Evolutionary conservation across 2,329 filamentous ascomycete species (phyloP).

Genomic region (Pseudopithomyces chartarum): DNA sequence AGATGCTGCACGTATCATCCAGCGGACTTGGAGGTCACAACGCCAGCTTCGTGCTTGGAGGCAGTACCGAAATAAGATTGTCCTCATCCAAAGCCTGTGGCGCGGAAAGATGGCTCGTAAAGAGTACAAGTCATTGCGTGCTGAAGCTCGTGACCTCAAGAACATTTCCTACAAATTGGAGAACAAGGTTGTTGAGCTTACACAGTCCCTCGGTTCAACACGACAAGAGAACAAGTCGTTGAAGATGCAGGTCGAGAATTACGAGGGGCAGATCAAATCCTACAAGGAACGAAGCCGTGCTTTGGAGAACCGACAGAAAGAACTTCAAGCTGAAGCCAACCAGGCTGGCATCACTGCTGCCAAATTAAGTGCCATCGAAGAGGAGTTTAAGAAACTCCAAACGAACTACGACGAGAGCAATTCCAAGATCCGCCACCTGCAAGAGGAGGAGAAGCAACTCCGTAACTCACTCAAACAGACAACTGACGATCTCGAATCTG

Average conservation of each 20-base stretch:
- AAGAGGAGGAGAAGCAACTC: slow-evolving; percentile 88
- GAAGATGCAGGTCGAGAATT: slow-evolving; percentile 87
- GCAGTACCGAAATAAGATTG: slow-evolving; percentile 85
- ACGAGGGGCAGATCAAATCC: slow-evolving; percentile 93
- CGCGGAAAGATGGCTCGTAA: slow-evolving; percentile 80
- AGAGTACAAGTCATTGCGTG: slow-evolving; percentile 87
- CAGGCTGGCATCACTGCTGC: slow-evolving; percentile 95
- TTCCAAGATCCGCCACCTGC: slow-evolving; percentile 87
- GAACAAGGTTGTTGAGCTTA: slow-evolving; percentile 99
- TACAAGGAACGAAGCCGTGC: slow-evolving; percentile 93
- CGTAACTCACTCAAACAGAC: slow-evolving; percentile 81
- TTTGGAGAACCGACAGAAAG: slow-evolving; percentile 86
- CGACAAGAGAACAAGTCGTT: slow-evolving; percentile 94
- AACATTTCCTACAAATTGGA: slow-evolving; percentile 99
- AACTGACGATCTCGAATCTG: slow-evolving; percentile 78
- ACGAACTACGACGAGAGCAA: slow-evolving; percentile 87
- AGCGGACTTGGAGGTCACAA: slow-evolving; percentile 85
- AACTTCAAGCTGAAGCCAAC: slow-evolving; percentile 94
- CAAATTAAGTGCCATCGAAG: slow-evolving; percentile 87
- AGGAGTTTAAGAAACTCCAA: slow-evolving; percentile 93
- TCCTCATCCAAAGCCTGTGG: slow-evolving; percentile 91
- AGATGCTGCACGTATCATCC: slow-evolving; percentile 88
- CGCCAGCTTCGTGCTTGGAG: slow-evolving; percentile 80
- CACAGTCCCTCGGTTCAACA: slow-evolving; percentile 88
- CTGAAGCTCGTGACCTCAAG: slow-evolving; percentile 97